Evolutionary conservation across 139 green algal species (phyloP), one percentile per base, ranked within the genome.

Genomic region (Tetradesmus lagerheimii): DNA sequence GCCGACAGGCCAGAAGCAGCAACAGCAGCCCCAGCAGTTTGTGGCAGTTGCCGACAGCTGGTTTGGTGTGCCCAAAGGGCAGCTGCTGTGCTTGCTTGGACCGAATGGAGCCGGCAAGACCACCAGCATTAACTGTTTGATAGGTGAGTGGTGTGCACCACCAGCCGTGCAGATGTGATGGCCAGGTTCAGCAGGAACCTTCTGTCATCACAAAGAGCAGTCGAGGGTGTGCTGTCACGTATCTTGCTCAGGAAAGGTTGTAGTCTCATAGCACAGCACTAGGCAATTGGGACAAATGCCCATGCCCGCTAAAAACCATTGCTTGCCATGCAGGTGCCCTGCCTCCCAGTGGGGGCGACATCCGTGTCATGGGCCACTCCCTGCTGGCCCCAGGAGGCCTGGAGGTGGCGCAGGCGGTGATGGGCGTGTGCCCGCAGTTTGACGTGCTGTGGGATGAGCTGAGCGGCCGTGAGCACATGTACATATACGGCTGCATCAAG

Each of bases 401-500:
- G 79, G 79, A 90, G 6, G 64, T 74, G 0, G 90, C 86, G 1
- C 88, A 92, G 0, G 67, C 62, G 31, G 53, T 94, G 25, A 95
- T 93, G 37, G 97, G 97, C 12, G 93, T 98, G 18, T 99, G 97
- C 91, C 96, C 96, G 5, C 96, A 99, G 93, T 98, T 97, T 89
- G 97, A 99, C 76, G 94, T 98, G 34, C 94, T 98, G 89, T 98
- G 96, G 96, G 92, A 91, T 6, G 88, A 94, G 29, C 94, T 99
- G 50, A 97, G 93, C 1, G 93, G 92, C 20, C 41, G 82, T 25
- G 94, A 96, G 90, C 94, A 96, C 91, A 82, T 95, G 90, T 78
- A 84, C 39, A 91, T 93, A 39, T 96, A 94, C 82, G 93, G 91
- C 18, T 86, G 89, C 71, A 92, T 96, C 83, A 92, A 93, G 80